phyloP scores from a whole-genome alignment of 805 yeast genomes.

The Zygosaccharomyces siamensis region DNA sequence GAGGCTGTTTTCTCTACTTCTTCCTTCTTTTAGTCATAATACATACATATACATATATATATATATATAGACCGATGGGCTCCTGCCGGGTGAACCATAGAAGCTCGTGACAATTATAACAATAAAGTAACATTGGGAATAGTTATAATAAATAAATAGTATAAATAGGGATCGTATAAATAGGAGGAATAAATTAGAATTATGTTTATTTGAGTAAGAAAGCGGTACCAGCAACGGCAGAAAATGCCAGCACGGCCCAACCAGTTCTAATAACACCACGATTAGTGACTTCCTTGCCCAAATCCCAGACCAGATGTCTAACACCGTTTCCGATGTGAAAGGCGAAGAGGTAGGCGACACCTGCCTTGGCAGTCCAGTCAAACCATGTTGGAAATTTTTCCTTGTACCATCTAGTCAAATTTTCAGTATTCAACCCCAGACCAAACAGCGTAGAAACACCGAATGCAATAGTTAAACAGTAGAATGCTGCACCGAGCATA shows the following conservation, averaged over 20 bases:
- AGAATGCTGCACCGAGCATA: conserved; percentile 71
- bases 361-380: conserved; percentile 61
- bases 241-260: conserved; percentile 67
- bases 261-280: conserved; percentile 93
- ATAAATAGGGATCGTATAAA: neutral
- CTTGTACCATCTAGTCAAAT: conserved; percentile 37
- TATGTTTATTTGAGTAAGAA: conserved; percentile 9
- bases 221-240: conserved; percentile 51
- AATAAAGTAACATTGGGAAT: neutral
- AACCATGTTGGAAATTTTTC: conserved; percentile 60
- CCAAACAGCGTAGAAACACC: conserved; percentile 68
- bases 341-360: conserved; percentile 76
- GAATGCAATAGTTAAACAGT: conserved; percentile 69
- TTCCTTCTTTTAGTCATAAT: too few relatives aligned
- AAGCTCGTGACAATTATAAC: neutral
- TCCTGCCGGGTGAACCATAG: neutral
- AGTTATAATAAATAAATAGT: conserved; percentile 4
- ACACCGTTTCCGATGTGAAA: conserved; percentile 84
- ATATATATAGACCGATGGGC: too few relatives aligned
- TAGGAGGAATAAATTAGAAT: neutral
- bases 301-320: conserved; percentile 93
- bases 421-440: conserved; percentile 36
- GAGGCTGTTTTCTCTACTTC: too few relatives aligned
- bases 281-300: conserved; percentile 70
- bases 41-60: too few relatives aligned